phyloP scores from a whole-genome alignment of 169 alveolate species.

The Plasmodium chabaudi region DNA sequence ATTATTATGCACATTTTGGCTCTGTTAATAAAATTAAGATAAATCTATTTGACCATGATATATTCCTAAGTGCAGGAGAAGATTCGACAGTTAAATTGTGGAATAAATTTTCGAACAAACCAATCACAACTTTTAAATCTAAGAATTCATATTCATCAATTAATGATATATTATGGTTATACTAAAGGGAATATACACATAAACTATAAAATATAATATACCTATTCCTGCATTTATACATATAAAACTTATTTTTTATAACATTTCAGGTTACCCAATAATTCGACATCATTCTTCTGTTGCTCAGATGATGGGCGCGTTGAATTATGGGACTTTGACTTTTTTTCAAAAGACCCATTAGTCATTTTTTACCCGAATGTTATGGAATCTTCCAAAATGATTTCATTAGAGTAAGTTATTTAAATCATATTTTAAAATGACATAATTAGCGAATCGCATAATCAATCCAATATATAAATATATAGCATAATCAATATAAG shows the following conservation, averaged over 20 bases:
- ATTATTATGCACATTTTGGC: conserved; percentile 68
- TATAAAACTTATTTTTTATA: not conserved
- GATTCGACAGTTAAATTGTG: conserved; percentile 66
- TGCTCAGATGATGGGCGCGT: conserved; percentile 75
- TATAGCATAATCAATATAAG: too few relatives aligned
- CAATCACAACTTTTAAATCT: conserved; percentile 72
- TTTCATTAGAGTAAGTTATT: conserved; percentile 33
- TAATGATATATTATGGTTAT: conserved; percentile 71
- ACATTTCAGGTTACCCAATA: conserved; percentile 55
- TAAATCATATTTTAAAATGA: not conserved
- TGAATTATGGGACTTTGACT: conserved; percentile 74
- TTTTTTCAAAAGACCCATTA: conserved; percentile 72
- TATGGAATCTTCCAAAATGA: conserved; percentile 53
- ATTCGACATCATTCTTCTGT: conserved; percentile 73
- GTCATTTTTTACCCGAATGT: conserved; percentile 62
- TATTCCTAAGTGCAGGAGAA: conserved; percentile 75
- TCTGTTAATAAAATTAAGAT: conserved; percentile 67
- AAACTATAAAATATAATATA: not conserved
- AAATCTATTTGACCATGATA: conserved; percentile 68
- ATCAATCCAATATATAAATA: too few relatives aligned
- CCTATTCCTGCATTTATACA: not conserved
- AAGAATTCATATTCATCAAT: conserved; percentile 64
- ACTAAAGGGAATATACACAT: not conserved
- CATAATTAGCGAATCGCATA: not conserved
- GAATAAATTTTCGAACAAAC: conserved; percentile 53